These are phyloP conservation scores for Rhododendron molle DNA, from an alignment of 148 eudicot species.

Conservation along the genomic window DNA sequence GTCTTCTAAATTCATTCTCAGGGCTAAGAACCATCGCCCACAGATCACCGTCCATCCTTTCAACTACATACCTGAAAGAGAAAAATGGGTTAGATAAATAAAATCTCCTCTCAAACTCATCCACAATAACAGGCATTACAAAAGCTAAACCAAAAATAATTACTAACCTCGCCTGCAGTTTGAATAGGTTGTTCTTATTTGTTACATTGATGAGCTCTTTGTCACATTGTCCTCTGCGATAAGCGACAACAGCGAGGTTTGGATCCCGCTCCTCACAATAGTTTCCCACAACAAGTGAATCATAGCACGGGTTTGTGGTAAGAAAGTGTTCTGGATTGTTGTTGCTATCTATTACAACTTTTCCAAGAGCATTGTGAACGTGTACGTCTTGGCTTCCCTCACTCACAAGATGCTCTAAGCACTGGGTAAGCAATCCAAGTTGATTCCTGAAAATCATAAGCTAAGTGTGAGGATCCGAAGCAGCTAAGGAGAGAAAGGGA, in stretches of 20 bases:
- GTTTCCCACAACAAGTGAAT: slow-evolving; percentile 95
- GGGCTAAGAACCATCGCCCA: neutral
- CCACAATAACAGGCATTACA: neutral
- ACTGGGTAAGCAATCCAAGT: neutral
- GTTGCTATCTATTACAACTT: neutral
- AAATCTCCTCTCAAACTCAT: neutral
- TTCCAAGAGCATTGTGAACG: neutral
- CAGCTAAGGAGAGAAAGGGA: neutral
- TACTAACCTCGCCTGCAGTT: neutral
- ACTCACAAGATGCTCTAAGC: neutral
- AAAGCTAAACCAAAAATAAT: neutral
- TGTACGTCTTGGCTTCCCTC: neutral
- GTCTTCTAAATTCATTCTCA: neutral
- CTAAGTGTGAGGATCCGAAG: neutral
- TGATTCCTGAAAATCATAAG: neutral
- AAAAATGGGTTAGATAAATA: neutral
- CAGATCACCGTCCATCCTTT: neutral
- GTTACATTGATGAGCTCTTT: neutral
- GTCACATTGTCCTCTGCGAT: neutral
- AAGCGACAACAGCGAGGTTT: neutral
- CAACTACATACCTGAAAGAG: neutral
- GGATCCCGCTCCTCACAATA: slow-evolving; percentile 51
- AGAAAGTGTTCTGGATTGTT: neutral
- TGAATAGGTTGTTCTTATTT: neutral
- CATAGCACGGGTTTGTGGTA: slow-evolving; percentile 28